Conservation (phyloP, 805 yeast species). For the Barnettozyma botsteinii region DNA sequence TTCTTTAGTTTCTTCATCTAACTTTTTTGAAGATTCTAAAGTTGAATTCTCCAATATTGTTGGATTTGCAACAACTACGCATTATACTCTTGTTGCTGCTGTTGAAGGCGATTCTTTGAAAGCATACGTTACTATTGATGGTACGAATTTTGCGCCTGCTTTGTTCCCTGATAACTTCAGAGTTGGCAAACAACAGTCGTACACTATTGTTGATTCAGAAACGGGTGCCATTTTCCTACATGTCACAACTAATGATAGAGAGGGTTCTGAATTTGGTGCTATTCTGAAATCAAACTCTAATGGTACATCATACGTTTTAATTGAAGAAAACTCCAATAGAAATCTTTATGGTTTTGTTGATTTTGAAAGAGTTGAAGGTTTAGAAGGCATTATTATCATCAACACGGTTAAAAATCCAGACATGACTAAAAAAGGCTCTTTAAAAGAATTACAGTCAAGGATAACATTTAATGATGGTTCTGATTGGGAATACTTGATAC, state of each 20-base stretch:
- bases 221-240: constrained; percentile 76
- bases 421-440: constrained; percentile 36
- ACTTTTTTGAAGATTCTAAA: constrained; percentile 23
- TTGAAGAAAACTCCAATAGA: constrained; percentile 73
- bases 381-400: constrained; percentile 78
- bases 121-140: constrained; percentile 78
- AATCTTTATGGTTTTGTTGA: constrained; percentile 74
- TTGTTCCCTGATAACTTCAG: constrained; percentile 63
- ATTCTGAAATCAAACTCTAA: constrained; percentile 84
- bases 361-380: constrained; percentile 73
- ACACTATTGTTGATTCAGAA: constrained; percentile 73
- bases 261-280: constrained; percentile 63
- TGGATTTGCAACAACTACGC: constrained; percentile 70
- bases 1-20: constrained; percentile 27
- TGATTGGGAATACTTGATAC: constrained; percentile 65
- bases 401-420: constrained; percentile 59
- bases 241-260: constrained; percentile 55
- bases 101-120: constrained; percentile 45
- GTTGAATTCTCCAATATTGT: constrained; percentile 52
- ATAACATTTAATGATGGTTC: constrained; percentile 91
- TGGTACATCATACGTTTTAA: constrained; percentile 78
- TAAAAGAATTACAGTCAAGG: constrained; percentile 58
- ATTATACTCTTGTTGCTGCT: constrained; percentile 68
- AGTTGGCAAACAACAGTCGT: constrained; percentile 61
- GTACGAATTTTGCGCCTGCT: constrained; percentile 69